Evolutionary conservation across 306 rosid species (phyloP).

Genomic region (Vigna trinervia): DNA sequence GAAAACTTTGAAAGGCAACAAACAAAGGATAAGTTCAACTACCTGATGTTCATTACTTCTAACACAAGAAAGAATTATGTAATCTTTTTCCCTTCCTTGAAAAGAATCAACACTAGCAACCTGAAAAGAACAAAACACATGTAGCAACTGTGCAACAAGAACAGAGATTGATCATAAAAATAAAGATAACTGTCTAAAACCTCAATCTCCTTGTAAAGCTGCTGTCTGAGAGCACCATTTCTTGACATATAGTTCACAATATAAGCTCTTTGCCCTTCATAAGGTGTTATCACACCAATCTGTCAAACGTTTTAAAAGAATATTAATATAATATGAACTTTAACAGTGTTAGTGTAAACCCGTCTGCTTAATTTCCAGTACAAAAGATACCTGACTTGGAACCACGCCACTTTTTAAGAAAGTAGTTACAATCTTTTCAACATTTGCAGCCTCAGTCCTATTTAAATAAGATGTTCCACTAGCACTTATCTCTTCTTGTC

Average conservation of each 20-base stretch:
- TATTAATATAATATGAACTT: slow-evolving; percentile 22
- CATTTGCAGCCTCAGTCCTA: slow-evolving; percentile 99
- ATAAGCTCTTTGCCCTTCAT: slow-evolving; percentile 98
- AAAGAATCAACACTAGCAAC: slow-evolving; percentile 99
- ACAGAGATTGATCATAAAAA: slow-evolving; percentile 6
- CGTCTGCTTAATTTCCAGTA: slow-evolving; percentile 5
- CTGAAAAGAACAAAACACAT: slow-evolving; percentile 55
- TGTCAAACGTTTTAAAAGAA: slow-evolving; percentile 39
- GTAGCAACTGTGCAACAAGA: slow-evolving; percentile 19
- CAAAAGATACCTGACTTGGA: slow-evolving; percentile 81
- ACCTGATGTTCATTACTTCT: slow-evolving; percentile 99
- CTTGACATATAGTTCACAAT: slow-evolving; percentile 98
- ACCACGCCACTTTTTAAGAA: slow-evolving; percentile 97
- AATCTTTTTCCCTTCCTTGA: slow-evolving; percentile 99
- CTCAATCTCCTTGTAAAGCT: slow-evolving; percentile 99
- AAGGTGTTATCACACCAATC: slow-evolving; percentile 99
- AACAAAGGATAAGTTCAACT: slow-evolving; percentile 41
- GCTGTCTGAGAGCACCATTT: slow-evolving; percentile 98
- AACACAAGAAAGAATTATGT: slow-evolving; percentile 94
- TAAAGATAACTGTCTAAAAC: slow-evolving; percentile 47
- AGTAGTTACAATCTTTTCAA: slow-evolving; percentile 97
- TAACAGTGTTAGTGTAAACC: slow-evolving; percentile 3
- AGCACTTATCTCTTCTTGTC: slow-evolving; percentile 99
- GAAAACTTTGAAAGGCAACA: slow-evolving; percentile 2
- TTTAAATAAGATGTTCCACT: slow-evolving; percentile 97